Conservation (phyloP, 2,329 filamentous ascomycete species). For the Lecanicillium sp. region DNA sequence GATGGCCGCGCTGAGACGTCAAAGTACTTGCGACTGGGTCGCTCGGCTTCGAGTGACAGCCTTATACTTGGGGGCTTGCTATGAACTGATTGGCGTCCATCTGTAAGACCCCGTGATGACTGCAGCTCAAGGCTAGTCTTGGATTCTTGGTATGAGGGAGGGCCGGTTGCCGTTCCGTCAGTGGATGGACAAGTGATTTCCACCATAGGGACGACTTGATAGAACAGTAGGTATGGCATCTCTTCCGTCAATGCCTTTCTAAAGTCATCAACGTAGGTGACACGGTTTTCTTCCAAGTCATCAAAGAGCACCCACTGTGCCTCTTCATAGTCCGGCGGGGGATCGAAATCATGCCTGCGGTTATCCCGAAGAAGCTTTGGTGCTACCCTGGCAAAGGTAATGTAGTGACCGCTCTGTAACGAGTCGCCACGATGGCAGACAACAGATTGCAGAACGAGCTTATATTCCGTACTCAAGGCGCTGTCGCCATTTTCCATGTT, state of each 20-base stretch:
- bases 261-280: conserved; percentile 69
- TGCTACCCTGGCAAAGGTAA: conserved; percentile 75
- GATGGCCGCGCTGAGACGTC: conserved; percentile 33
- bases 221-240: conserved; percentile 91
- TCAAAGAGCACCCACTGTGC: conserved; percentile 89
- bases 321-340: conserved; percentile 59
- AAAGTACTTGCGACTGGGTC: conserved; percentile 38
- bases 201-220: conserved; percentile 83
- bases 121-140: conserved; percentile 32
- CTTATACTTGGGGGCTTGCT: conserved; percentile 42
- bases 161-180: conserved; percentile 39
- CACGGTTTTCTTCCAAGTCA: conserved; percentile 65
- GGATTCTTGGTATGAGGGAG: conserved; percentile 52
- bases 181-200: conserved; percentile 50
- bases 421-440: conserved; percentile 87
- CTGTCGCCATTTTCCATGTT: conserved; percentile 48
- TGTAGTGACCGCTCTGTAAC: conserved; percentile 84
- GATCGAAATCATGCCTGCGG: conserved; percentile 44
- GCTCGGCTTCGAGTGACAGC: conserved; percentile 48
- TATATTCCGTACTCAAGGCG: conserved; percentile 80
- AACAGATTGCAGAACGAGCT: conserved; percentile 82
- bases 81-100: conserved; percentile 9
- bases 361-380: conserved; percentile 54
- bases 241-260: conserved; percentile 72
- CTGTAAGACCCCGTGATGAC: conserved; percentile 10